These are phyloP conservation scores for Brassica hybrid DNA, from an alignment of 441 rosid genomes.

Conservation along the genomic window DNA sequence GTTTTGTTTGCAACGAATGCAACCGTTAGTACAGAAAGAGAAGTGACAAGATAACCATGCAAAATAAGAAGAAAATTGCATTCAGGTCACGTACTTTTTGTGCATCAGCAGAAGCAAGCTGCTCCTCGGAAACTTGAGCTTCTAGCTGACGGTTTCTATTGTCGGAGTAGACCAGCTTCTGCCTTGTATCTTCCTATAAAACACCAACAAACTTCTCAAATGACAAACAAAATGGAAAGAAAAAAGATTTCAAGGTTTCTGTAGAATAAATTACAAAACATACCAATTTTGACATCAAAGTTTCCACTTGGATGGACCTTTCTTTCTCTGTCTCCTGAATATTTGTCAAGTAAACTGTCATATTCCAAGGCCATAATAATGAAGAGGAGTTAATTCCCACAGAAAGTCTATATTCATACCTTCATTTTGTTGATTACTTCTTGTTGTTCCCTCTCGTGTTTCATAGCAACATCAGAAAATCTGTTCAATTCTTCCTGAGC, in stretches of 20 bases:
- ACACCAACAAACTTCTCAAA: conserved; percentile 13
- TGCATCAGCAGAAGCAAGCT: conserved; percentile 62
- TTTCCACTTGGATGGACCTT: conserved; percentile 75
- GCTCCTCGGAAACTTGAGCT: conserved; percentile 80
- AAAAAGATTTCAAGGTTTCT: not conserved
- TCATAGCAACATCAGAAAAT: conserved; percentile 61
- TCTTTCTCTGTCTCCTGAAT: conserved; percentile 78
- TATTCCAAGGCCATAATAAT: conserved; percentile 27
- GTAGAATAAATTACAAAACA: conserved; percentile 18
- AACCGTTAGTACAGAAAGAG: conserved; percentile 14
- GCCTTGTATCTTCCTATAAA: conserved; percentile 84
- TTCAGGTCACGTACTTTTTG: conserved; percentile 59
- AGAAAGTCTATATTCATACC: conserved; percentile 50
- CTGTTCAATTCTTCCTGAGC: conserved; percentile 77
- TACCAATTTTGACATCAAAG: conserved; percentile 89
- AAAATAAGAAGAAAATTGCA: conserved; percentile 27
- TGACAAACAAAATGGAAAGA: conserved; percentile 23
- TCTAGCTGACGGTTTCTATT: conserved; percentile 93
- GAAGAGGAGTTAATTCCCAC: conserved; percentile 25
- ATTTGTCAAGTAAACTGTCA: conserved; percentile 40
- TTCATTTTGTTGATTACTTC: conserved; percentile 86
- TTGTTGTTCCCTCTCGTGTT: conserved; percentile 73
- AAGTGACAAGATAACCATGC: conserved; percentile 4
- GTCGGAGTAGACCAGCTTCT: conserved; percentile 80
- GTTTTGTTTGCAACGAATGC: conserved; percentile 8